These are phyloP conservation scores for Aristolochia californica DNA, from an alignment of 164 flowering plant genomes.

Conservation along the genomic window DNA sequence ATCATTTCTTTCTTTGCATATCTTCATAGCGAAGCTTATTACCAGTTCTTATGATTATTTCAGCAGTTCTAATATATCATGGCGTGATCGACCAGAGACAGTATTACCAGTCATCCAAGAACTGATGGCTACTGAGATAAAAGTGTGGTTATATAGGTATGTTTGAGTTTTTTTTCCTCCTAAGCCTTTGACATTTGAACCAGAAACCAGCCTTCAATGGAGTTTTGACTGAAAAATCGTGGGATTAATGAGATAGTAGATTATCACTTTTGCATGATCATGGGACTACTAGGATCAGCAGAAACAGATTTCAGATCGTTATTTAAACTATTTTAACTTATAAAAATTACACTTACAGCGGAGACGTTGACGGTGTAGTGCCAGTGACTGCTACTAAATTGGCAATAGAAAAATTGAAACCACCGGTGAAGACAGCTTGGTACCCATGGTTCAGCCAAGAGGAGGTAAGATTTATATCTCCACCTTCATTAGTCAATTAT, in stretches of 20 bases:
- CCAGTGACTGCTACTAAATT: conserved; percentile 23
- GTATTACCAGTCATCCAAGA: conserved; percentile 21
- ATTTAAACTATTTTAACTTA: not conserved
- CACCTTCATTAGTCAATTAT: not conserved
- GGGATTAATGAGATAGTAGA: not conserved
- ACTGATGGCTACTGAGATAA: conserved; percentile 18
- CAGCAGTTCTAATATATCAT: not conserved
- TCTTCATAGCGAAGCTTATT: too few relatives aligned
- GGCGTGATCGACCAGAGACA: conserved; percentile 9
- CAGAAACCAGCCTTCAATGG: too few relatives aligned
- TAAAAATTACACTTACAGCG: conserved; percentile 10
- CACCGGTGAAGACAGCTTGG: conserved; percentile 16
- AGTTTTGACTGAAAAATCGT: not conserved
- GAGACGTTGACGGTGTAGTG: conserved; percentile 20
- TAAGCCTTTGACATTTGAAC: too few relatives aligned
- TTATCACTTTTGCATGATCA: not conserved
- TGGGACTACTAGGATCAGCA: not conserved
- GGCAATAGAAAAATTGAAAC: conserved; percentile 16
- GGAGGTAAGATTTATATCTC: conserved; percentile 10
- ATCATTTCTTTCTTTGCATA: not conserved
- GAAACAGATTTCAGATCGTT: not conserved
- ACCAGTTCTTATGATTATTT: not conserved
- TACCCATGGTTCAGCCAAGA: conserved; percentile 22
- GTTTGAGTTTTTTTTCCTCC: too few relatives aligned
- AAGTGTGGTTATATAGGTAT: conserved; percentile 33